These are phyloP conservation scores for Hebeloma cylindrosporum DNA, from an alignment of 768 basidiomycete genomes.

Conservation along the genomic window DNA sequence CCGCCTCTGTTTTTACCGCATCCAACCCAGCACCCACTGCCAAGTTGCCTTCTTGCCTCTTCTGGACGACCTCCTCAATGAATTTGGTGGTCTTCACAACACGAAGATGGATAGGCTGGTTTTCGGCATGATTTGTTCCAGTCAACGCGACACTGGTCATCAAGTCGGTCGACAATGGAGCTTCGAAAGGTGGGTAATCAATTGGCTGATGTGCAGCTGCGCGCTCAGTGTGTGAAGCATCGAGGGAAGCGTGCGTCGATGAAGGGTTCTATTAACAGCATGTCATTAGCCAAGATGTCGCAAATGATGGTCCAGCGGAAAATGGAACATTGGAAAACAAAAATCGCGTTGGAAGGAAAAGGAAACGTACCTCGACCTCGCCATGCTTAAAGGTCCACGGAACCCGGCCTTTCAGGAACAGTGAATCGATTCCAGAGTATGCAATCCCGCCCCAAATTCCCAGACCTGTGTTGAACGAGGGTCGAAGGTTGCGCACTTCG, in stretches of 20 bases:
- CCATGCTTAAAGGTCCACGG: constrained; percentile 90
- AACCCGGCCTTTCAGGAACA: constrained; percentile 79
- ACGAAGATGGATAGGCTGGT: constrained; percentile 87
- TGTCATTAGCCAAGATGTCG: no score
- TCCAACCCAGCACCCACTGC: constrained; percentile 31
- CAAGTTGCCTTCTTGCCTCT: constrained; percentile 17
- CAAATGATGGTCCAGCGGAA: no score
- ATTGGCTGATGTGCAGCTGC: constrained; percentile 72
- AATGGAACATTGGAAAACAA: neutral
- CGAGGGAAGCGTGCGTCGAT: no score
- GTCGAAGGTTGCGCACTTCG: constrained; percentile 89
- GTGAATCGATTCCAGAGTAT: constrained; percentile 86
- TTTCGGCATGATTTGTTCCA: constrained; percentile 95
- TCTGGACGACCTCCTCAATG: constrained; percentile 20
- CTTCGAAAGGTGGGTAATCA: constrained; percentile 82
- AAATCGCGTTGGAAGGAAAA: neutral
- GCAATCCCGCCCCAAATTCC: constrained; percentile 86
- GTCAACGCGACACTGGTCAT: constrained; percentile 88
- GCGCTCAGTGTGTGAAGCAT: constrained; percentile 70
- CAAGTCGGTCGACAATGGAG: constrained; percentile 90
- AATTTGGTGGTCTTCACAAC: constrained; percentile 45
- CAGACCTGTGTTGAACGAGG: constrained; percentile 78
- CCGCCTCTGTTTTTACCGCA: constrained; percentile 27
- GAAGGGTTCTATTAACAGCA: no score
- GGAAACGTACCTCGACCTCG: constrained; percentile 25